These are phyloP conservation scores for Sporothrix variecibatus DNA, from an alignment of 2,329 filamentous ascomycete species.

Conservation along the genomic window DNA sequence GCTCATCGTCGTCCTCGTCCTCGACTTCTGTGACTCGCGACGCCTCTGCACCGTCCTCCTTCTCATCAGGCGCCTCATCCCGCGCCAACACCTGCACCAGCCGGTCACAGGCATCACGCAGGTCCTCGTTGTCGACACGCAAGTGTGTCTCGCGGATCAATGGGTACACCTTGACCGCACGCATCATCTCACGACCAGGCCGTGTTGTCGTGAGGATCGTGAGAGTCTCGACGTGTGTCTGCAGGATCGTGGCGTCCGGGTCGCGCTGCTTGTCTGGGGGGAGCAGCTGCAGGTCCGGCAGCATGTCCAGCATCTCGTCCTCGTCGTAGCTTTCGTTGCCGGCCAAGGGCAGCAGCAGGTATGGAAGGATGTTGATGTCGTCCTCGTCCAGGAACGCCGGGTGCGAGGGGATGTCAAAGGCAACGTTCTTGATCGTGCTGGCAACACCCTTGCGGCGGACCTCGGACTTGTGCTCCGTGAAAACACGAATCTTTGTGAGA, in stretches of 20 bases:
- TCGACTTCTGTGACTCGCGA: slow-evolving; percentile 47
- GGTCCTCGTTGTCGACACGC: slow-evolving; percentile 73
- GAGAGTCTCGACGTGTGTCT: slow-evolving; percentile 87
- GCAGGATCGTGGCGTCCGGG: slow-evolving; percentile 70
- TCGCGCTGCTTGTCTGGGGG: slow-evolving; percentile 89
- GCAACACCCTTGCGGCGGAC: slow-evolving; percentile 93
- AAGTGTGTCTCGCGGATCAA: slow-evolving; percentile 84
- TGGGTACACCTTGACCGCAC: slow-evolving; percentile 80
- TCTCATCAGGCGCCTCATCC: slow-evolving; percentile 56
- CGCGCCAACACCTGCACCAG: slow-evolving; percentile 87
- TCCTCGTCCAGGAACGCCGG: slow-evolving; percentile 68
- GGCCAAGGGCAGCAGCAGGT: slow-evolving; percentile 83
- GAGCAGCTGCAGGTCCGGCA: slow-evolving; percentile 85
- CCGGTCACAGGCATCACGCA: slow-evolving; percentile 82
- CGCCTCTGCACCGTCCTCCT: slow-evolving; percentile 37
- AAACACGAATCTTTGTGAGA: slow-evolving; percentile 87
- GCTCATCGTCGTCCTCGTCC: slow-evolving; percentile 55
- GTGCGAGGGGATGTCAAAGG: slow-evolving; percentile 79
- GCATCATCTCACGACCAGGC: slow-evolving; percentile 72
- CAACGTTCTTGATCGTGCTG: slow-evolving; percentile 89
- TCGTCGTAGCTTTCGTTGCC: slow-evolving; percentile 85
- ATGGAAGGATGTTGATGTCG: slow-evolving; percentile 80
- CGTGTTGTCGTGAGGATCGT: slow-evolving; percentile 78
- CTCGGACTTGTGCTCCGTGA: slow-evolving; percentile 84
- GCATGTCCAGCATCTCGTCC: slow-evolving; percentile 83